Conservation (phyloP, 2,329 filamentous ascomycete genomes). For the Corynespora cassiicola region DNA sequence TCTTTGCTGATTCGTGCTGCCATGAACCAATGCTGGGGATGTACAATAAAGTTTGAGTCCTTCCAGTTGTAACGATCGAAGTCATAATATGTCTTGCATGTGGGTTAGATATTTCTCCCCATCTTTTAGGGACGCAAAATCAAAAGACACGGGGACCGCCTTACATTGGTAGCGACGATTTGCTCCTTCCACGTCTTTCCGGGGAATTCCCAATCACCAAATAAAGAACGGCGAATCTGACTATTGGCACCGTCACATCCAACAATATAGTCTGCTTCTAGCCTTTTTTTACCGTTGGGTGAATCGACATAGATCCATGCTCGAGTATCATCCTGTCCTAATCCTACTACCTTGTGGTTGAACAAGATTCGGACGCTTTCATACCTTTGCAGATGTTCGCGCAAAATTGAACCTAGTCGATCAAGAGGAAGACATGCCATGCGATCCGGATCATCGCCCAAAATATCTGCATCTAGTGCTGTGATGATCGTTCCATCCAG, state of each 20-base stretch:
- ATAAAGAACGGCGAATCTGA: slow-evolving; percentile 52
- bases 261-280: slow-evolving; percentile 59
- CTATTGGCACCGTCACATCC: slow-evolving; percentile 75
- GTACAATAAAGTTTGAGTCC: slow-evolving; percentile 65
- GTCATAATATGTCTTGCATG: slow-evolving; percentile 62
- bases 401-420: slow-evolving; percentile 8
- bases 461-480: slow-evolving; percentile 3
- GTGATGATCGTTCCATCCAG: slow-evolving; percentile 18
- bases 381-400: slow-evolving; percentile 3
- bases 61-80: slow-evolving; percentile 60
- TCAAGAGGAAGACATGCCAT: slow-evolving; percentile 14
- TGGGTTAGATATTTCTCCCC: too few relatives aligned
- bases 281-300: slow-evolving; percentile 3
- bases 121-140: background rate
- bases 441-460: slow-evolving; percentile 9
- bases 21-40: slow-evolving; percentile 66
- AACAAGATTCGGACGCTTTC: slow-evolving; percentile 5
- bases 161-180: slow-evolving; percentile 65
- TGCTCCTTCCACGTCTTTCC: slow-evolving; percentile 65
- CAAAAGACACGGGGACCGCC: slow-evolving; percentile 23
- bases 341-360: slow-evolving; percentile 11
- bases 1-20: slow-evolving; percentile 62
- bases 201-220: slow-evolving; percentile 49
- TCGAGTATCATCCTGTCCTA: slow-evolving; percentile 12
- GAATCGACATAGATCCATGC: slow-evolving; percentile 17